phyloP scores from a whole-genome alignment of 768 basidiomycete species.

The Cystofilobasidium capitatum region DNA sequence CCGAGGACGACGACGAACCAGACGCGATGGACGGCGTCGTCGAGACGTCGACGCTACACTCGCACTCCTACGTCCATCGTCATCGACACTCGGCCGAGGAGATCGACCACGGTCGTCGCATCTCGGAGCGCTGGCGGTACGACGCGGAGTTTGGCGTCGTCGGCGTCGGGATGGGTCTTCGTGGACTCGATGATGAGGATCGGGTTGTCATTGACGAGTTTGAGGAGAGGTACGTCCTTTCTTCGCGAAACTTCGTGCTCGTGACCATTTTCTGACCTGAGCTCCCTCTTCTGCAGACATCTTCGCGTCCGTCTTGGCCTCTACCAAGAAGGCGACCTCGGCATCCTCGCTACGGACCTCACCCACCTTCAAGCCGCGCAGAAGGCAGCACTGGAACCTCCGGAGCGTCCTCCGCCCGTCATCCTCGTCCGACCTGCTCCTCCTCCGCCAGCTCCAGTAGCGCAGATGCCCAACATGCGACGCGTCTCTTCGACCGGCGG shows the following conservation, averaged over 20 bases:
- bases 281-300: slow-evolving; percentile 4
- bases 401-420: slow-evolving; percentile 24
- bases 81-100: not conserved
- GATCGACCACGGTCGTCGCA: slow-evolving; percentile 27
- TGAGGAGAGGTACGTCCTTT: slow-evolving; percentile 31
- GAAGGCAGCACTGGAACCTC: slow-evolving; percentile 20
- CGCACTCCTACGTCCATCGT: not conserved
- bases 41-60: slow-evolving; percentile 16
- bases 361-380: slow-evolving; percentile 20
- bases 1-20: slow-evolving; percentile 27
- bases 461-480: slow-evolving; percentile 8
- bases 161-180: slow-evolving; percentile 38
- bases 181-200: slow-evolving; percentile 35
- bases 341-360: slow-evolving; percentile 11
- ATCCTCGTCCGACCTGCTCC: slow-evolving; percentile 22
- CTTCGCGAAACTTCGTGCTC: not conserved
- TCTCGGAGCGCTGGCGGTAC: slow-evolving; percentile 41
- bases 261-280: not conserved
- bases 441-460: slow-evolving; percentile 4
- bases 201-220: slow-evolving; percentile 42
- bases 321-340: slow-evolving; percentile 10
- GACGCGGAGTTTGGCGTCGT: slow-evolving; percentile 35
- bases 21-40: slow-evolving; percentile 30
- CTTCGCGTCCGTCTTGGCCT: slow-evolving; percentile 14
- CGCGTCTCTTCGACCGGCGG: slow-evolving; percentile 17